Conservation (phyloP, 345 rosid species). For the Acer campestre region DNA sequence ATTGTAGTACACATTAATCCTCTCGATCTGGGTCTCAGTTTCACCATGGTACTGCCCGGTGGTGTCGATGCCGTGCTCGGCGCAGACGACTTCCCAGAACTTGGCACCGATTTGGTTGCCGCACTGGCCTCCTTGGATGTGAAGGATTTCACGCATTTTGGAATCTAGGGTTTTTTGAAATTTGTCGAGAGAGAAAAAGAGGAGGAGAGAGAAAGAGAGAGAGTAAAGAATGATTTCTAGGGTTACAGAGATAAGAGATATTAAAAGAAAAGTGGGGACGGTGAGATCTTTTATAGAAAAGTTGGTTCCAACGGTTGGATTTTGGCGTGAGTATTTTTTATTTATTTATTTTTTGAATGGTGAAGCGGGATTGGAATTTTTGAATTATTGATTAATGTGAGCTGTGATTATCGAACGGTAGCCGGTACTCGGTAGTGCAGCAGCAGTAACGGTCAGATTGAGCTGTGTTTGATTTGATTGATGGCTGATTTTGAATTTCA, state of each 20-base stretch:
- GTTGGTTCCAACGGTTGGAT: constrained; percentile 16
- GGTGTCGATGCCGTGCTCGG: constrained; percentile 23
- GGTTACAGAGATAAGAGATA: neutral
- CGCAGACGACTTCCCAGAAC: constrained; percentile 26
- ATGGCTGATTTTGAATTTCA: constrained; percentile 11
- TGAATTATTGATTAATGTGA: neutral
- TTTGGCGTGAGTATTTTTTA: neutral
- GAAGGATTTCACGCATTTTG: constrained; percentile 36
- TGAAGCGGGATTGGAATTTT: constrained; percentile 5
- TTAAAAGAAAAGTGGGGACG: constrained; percentile 11
- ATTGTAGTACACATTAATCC: constrained; percentile 46
- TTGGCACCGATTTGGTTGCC: constrained; percentile 28
- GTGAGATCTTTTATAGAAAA: constrained; percentile 27
- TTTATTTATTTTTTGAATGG: constrained; percentile 6
- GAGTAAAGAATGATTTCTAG: no score
- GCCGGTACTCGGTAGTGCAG: no score
- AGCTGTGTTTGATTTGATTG: neutral
- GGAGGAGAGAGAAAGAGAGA: neutral
- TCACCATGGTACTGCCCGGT: constrained; percentile 13
- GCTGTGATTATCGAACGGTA: neutral
- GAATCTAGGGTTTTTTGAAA: neutral
- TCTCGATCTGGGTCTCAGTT: constrained; percentile 8
- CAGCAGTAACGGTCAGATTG: constrained; percentile 13
- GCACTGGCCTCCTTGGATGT: constrained; percentile 27
- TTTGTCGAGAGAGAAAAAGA: neutral